These are phyloP conservation scores for Manihot esculenta DNA, from an alignment of 441 rosid species.

Conservation along the genomic window DNA sequence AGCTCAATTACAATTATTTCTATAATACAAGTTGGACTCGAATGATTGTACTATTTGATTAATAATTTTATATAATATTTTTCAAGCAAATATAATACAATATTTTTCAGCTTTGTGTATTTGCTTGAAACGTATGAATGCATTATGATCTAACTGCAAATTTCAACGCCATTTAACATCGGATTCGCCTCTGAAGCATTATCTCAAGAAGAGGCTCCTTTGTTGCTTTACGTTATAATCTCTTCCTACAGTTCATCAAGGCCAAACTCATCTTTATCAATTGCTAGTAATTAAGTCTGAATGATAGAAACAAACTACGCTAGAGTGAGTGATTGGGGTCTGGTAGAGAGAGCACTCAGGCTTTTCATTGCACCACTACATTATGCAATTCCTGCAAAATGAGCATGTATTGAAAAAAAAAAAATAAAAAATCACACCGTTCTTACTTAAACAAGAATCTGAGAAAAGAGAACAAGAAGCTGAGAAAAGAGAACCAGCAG, in stretches of 20 bases:
- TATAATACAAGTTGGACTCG: too few species aligned
- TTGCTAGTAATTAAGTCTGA: constrained; percentile 77
- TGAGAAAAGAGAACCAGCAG: constrained; percentile 79
- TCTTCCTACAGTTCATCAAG: background rate
- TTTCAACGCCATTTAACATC: constrained; percentile 9
- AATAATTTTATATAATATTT: too few species aligned
- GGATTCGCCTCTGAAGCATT: constrained; percentile 4
- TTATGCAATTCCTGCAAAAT: constrained; percentile 72
- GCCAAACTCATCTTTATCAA: background rate
- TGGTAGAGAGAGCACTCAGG: constrained; percentile 97
- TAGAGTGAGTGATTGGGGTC: constrained; percentile 75
- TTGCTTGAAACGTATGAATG: too few species aligned
- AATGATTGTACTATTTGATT: too few species aligned
- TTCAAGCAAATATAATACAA: too few species aligned
- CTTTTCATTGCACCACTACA: constrained; percentile 98
- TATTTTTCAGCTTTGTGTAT: background rate
- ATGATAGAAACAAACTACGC: constrained; percentile 79
- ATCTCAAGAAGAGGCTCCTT: constrained; percentile 5
- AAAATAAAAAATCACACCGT: background rate
- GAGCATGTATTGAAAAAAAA: background rate
- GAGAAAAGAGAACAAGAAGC: background rate
- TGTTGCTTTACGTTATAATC: constrained; percentile 8
- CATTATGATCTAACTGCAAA: too few species aligned
- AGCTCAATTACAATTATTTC: too few species aligned
- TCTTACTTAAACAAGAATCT: background rate